phyloP scores from a whole-genome alignment of 805 yeast genomes.

The Pichia membranifaciens region DNA sequence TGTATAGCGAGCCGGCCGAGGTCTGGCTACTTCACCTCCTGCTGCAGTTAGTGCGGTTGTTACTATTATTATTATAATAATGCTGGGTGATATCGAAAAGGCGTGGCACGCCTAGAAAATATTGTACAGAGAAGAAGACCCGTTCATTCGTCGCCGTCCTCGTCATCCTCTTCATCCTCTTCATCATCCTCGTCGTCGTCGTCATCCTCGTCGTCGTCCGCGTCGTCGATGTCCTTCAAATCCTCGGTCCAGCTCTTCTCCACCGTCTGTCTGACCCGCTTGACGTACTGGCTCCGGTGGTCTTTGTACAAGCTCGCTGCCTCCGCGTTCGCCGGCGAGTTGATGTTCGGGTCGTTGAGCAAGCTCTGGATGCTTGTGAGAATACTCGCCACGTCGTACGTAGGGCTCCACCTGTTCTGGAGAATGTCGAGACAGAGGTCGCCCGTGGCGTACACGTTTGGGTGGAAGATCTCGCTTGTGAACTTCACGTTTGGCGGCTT shows the following conservation, averaged over 20 bases:
- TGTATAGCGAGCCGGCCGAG: too few relatives aligned
- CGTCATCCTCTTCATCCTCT: conserved; percentile 18
- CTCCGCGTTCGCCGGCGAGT: conserved; percentile 96
- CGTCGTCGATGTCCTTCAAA: conserved; percentile 52
- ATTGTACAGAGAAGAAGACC: too few relatives aligned
- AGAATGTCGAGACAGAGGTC: conserved; percentile 92
- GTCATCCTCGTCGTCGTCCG: conserved; percentile 33
- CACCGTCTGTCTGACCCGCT: conserved; percentile 90
- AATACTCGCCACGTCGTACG: conserved; percentile 94
- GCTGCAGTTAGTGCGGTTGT: too few relatives aligned
- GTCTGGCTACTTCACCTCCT: too few relatives aligned
- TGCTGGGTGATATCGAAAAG: too few relatives aligned
- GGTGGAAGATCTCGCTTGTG: conserved; percentile 93
- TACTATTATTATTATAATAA: too few relatives aligned
- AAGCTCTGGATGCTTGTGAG: conserved; percentile 88
- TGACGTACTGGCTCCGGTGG: conserved; percentile 86
- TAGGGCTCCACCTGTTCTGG: conserved; percentile 98
- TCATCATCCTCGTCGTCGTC: conserved; percentile 26
- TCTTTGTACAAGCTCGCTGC: conserved; percentile 95
- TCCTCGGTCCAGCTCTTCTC: conserved; percentile 92
- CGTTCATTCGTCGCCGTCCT: conserved; percentile 9
- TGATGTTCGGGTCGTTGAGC: conserved; percentile 91
- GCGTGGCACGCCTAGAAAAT: too few relatives aligned
- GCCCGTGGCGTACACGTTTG: conserved; percentile 93
- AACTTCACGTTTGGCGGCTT: conserved; percentile 94